Base-by-base conservation (phyloP, 192 early-diverging fungal species). In the Podila clonocystis region DNA sequence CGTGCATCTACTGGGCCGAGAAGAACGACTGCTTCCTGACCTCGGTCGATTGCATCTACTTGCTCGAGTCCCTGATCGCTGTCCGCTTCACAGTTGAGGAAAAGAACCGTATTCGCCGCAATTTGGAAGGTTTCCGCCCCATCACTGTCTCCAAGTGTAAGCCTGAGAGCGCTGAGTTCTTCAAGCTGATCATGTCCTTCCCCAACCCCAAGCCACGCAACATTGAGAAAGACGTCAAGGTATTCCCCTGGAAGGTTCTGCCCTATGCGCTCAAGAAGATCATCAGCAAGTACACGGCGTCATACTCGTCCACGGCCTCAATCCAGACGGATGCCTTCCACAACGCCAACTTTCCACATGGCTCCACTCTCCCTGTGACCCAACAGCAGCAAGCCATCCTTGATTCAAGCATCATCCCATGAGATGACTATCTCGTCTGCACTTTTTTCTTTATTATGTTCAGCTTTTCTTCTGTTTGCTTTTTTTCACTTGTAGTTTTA, bases 181-280 rank as follows among this genome's bases (percentile, higher is more conserved):
- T 93, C 84, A 91, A 89, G 76, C 75, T 91, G 68, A 93, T 96
- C 75, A 96, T 96, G 94, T 85, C 86, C 19, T 96, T 93, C 68
- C 89, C 91, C 1, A 91, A 93, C 71, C 93, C 94, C 45, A 93
- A 91, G 74, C 94, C 94, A 22, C 85, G 94, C 41, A 94, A 95
- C 85, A 95, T 94, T 67, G 93, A 94, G 84, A 96, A 96, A 82
- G 93, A 96, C 64, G 90, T 96, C 85, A 96, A 96, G 73, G 93
- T 96, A 5, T 96, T 93, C 82, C 85, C 89, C 8, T 96, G 94
- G 94, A 87, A 88, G 58, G 87, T 87, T 1, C 72, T 96, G n/a
- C 80, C 89, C 9, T 74, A 86, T 31, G 93, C 92, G 0, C 83
- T 95, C 50, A 88, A 90, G 55, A 96, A 96, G 70, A 94, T 96